Evolutionary conservation across 2,329 filamentous ascomycete species (phyloP).

Genomic region (Fusarium oligoseptatum): DNA sequence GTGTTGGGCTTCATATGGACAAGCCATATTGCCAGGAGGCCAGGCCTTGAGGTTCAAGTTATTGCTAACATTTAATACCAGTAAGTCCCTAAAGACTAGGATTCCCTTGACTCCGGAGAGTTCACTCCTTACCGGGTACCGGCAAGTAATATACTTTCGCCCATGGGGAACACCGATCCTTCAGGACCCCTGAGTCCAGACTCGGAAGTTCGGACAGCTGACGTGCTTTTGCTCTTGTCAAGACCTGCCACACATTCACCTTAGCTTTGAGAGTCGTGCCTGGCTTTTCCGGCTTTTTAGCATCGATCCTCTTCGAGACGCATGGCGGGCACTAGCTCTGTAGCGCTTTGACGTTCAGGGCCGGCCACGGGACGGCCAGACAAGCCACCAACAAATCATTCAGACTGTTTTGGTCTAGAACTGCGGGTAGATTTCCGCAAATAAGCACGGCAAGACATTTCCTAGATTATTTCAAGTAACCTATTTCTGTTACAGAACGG

Average conservation of each 20-base stretch:
- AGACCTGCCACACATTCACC: not conserved
- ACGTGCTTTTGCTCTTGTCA: not conserved
- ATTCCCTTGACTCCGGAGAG: not conserved
- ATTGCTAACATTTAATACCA: not conserved
- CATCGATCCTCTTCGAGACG: not conserved
- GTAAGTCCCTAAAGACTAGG: accelerated
- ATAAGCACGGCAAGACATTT: not conserved
- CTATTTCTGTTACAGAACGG: not conserved
- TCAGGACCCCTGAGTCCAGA: not conserved
- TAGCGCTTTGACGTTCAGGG: not conserved
- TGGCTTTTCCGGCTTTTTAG: not conserved
- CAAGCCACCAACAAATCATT: not conserved
- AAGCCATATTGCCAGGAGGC: not conserved
- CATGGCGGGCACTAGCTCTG: not conserved
- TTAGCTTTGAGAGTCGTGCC: not conserved
- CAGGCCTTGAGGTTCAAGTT: not conserved
- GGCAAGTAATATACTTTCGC: not conserved
- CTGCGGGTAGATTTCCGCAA: not conserved
- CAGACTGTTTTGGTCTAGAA: not conserved
- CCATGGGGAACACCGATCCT: not conserved
- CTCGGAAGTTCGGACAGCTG: not conserved
- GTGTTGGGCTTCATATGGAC: not conserved
- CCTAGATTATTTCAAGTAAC: not conserved
- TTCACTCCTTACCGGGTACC: not conserved
- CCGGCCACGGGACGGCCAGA: not conserved